phyloP scores from a whole-genome alignment of 352 stramenopile genomes.

The Phytopythium mirpurense region DNA sequence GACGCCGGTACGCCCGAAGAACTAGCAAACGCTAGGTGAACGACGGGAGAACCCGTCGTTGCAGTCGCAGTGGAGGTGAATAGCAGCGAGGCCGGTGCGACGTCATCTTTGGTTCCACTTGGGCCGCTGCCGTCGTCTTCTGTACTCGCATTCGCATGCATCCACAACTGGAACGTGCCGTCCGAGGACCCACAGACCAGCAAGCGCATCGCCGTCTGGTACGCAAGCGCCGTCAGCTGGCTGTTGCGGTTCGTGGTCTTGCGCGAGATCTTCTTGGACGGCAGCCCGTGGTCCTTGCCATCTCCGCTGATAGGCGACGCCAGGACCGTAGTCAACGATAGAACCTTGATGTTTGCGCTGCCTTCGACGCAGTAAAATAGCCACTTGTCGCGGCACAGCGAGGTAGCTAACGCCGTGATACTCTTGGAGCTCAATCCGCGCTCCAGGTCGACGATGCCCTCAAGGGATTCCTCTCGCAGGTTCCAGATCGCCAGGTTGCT shows the following conservation, averaged over 20 bases:
- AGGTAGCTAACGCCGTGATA: slow-evolving; percentile 45
- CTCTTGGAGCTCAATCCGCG: slow-evolving; percentile 44
- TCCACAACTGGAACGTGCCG: slow-evolving; percentile 60
- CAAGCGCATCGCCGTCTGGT: slow-evolving; percentile 39
- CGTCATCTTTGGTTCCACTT: slow-evolving; percentile 14
- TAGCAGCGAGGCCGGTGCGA: slow-evolving; percentile 19
- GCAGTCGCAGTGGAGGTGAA: slow-evolving; percentile 30
- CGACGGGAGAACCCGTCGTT: slow-evolving; percentile 32
- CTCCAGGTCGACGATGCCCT: slow-evolving; percentile 57
- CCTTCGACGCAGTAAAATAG: slow-evolving; percentile 72
- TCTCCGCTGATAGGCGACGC: slow-evolving; percentile 15
- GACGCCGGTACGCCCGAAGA: slow-evolving; percentile 11
- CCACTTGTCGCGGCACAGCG: slow-evolving; percentile 49
- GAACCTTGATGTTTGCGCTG: slow-evolving; percentile 64
- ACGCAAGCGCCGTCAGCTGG: slow-evolving; percentile 48
- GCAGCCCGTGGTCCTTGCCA: slow-evolving; percentile 16
- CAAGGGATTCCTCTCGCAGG: slow-evolving; percentile 48
- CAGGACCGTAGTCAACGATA: slow-evolving; percentile 26
- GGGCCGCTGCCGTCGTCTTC: slow-evolving; percentile 16
- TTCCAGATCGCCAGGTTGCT: slow-evolving; percentile 63
- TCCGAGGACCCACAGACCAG: slow-evolving; percentile 61
- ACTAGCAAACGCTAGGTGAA: slow-evolving; percentile 34
- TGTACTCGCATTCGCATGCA: slow-evolving; percentile 24
- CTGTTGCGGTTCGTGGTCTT: slow-evolving; percentile 58
- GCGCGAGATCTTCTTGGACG: slow-evolving; percentile 65